Base-by-base conservation (phyloP, 1,284 basidiomycete genomes). In the Xerocomus minutiporus region DNA sequence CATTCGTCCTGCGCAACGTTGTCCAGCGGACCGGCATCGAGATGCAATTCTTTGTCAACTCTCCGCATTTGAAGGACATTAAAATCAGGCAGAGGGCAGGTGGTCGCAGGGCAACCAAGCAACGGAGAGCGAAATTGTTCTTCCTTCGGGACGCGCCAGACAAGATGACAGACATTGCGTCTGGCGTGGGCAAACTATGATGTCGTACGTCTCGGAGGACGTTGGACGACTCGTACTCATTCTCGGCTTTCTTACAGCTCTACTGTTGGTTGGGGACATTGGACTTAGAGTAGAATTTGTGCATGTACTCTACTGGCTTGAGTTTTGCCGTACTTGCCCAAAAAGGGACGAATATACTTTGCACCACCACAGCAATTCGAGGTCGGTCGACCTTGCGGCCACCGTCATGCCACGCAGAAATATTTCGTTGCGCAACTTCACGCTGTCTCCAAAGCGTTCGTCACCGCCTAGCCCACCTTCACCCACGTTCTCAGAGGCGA, bases 11-110 rank as follows among this genome's bases (percentile, higher is more conserved):
- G 47, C 80, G 94, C 57, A 97, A 96, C 72, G 81, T 96, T 60
- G 80, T 97, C 53, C 88, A 92, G 62, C 80, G 90, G 59, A 91
- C 87, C 9, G 93, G 93, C 15, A 86, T 95, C 35, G 93, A 97
- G 75, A 87, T 92, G 85, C 87, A 86, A 64, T 91, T 91, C 73
- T 92, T 86, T 66, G 82, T 87, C 56, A 84, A 82, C 66, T 88
- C 85, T 48, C 93, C 94, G 29, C 81, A 90, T 67, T 68, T 97
- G 70, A 93, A 91, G 76, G 83, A 87, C 53, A 87, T 97, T 70
- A 85, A 84, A 71, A 74, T 96, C 49, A 68, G 88, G 51, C 79
- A 82, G 71, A 75, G 73, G 58, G 84, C 75, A 36, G 75, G 76
- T 48, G 81, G 78, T 15, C 79, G 76, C 66, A 77, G 61, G 49